Evolutionary conservation across 2,329 filamentous ascomycete species (phyloP), one percentile per base, ranked within the genome.

Genomic region (Tolypocladium tropicale): DNA sequence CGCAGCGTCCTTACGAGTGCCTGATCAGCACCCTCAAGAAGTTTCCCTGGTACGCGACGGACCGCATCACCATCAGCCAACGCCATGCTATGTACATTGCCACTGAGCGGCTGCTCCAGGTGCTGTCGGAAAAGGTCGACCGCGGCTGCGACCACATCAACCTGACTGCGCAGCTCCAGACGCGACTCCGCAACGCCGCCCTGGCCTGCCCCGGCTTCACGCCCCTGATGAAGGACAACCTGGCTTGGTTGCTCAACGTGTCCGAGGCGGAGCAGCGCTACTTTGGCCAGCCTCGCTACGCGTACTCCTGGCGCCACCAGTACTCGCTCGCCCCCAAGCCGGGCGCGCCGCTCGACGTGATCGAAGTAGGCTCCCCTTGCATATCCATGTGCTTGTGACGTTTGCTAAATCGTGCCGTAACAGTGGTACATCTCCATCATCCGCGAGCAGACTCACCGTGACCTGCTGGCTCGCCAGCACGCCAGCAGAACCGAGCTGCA

Each of bases 1-100:
- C 83, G 0, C 83, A 87, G 68, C 78, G 84, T 16, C 79, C 83
- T 2, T 86, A 80, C 56, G 84, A 88, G 70, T 83, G 78, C 64
- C 72, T 87, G 63, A 84, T 87, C 61, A 84, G 81, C 65, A 85
- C 80, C 1, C 65, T 84, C 39, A 78, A 76, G 58, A 83, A 86
- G 72, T 76, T 84, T 48, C 84, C 84, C 0, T 88, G 84, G 84
- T 76, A 80, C 57, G 74, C 76, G 65, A 74, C 82, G 1, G 68
- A 80, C 3, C 62, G 74, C 54, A 81, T 86, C 70, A 86, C 80
- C 9, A 71, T 86, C 51, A 70, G 73, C 55, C 78, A 86, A 66
- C 80, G 83, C 1, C 69, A 77, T 48, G 68, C 74, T 9, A 70
- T 86, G 30, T 83, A 77, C 62, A 70, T 76, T 12, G 72, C 79